Percentiles rank a stretch among this genome's conserved stretches.
Conservation (phyloP, 2,329 filamentous ascomycete genomes). For the Xylaria sp. region DNA sequence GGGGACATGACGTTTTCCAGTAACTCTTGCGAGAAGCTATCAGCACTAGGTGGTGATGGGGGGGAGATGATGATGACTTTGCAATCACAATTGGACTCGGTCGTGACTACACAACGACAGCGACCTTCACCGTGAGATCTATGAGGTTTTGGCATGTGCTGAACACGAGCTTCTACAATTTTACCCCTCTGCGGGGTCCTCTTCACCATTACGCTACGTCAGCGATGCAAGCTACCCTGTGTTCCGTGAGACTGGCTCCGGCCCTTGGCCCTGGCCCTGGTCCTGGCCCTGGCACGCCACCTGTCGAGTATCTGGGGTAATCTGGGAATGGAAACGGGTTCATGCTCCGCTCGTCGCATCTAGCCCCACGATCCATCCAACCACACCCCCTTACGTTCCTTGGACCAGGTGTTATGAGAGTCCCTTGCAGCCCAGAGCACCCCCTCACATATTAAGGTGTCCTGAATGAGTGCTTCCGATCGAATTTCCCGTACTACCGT, state of each 20-base stretch:
- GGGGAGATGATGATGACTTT: constrained; percentile 1
- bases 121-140: not conserved
- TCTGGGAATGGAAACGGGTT: constrained; percentile 35
- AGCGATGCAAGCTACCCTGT: constrained; percentile 38
- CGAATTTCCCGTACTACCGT: constrained; percentile 29
- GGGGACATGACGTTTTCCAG: not conserved
- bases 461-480: constrained; percentile 22
- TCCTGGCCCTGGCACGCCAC: constrained; percentile 10
- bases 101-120: not conserved
- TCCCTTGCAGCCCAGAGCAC: constrained; percentile 29
- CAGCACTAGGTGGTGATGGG: not conserved
- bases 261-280: constrained; percentile 11
- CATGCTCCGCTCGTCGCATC: constrained; percentile 37
- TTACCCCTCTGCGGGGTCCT: constrained; percentile 41
- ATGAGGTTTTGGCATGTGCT: constrained; percentile 9
- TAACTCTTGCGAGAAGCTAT: not conserved
- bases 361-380: constrained; percentile 22
- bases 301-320: constrained; percentile 31
- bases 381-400: constrained; percentile 13
- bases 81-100: not conserved
- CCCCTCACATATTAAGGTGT: constrained; percentile 19
- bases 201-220: constrained; percentile 34
- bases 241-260: constrained; percentile 24
- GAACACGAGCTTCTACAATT: constrained; percentile 25
- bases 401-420: constrained; percentile 21